These are phyloP conservation scores for Hyaloperonospora arabidopsidis DNA, from an alignment of 352 stramenopile genomes.

Conservation along the genomic window DNA sequence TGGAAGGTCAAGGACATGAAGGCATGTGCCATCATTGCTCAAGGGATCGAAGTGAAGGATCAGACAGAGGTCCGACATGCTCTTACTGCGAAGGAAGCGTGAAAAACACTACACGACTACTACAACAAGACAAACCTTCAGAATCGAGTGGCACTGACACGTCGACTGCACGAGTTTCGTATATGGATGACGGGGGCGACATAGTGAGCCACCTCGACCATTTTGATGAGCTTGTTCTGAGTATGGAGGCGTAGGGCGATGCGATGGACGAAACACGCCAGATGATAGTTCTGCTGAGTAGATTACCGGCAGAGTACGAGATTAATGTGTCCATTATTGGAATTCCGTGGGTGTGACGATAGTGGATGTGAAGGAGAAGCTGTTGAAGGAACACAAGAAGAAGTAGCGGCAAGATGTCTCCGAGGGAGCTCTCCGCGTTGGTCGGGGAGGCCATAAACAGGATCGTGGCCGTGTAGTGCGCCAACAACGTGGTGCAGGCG, in stretches of 20 bases:
- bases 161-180: not conserved
- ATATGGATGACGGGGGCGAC: not conserved
- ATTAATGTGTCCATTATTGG: not conserved
- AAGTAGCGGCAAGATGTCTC: not conserved
- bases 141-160: not conserved
- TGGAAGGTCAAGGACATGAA: slow-evolving; percentile 1
- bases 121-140: not conserved
- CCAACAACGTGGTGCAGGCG: not conserved
- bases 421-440: not conserved
- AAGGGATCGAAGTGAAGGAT: not conserved
- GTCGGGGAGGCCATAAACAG: not conserved
- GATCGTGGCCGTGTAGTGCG: not conserved
- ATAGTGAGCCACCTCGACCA: not conserved
- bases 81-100: not conserved
- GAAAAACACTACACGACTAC: not conserved
- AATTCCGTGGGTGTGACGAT: not conserved
- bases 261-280: not conserved
- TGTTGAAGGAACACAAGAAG: not conserved
- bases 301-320: not conserved
- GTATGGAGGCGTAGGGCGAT: not conserved
- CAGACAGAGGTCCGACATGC: not conserved
- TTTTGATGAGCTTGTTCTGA: not conserved
- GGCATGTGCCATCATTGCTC: not conserved
- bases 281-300: not conserved
- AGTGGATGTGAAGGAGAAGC: slow-evolving; percentile 1